Conservation (phyloP, 768 basidiomycete species). For the Serendipita vermifera region DNA sequence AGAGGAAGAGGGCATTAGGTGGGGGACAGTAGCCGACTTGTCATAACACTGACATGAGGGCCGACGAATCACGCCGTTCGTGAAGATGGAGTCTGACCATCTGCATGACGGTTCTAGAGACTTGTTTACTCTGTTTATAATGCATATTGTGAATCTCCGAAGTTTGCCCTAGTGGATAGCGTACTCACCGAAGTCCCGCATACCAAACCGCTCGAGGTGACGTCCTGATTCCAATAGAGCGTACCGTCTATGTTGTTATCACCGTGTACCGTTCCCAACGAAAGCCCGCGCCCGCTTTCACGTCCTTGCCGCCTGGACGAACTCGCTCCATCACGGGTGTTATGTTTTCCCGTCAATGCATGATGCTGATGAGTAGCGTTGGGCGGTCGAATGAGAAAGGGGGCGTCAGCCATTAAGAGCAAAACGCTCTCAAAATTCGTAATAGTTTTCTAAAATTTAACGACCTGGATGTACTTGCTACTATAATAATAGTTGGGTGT, state of each 20-base stretch:
- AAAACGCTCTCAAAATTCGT: no score
- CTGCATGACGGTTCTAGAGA: not conserved
- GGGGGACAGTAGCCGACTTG: not conserved
- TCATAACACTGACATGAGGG: not conserved
- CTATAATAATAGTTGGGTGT: no score
- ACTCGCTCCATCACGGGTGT: not conserved
- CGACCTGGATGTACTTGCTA: no score
- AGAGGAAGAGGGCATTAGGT: not conserved
- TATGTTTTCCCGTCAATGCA: not conserved
- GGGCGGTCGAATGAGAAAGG: slow-evolving; percentile 6
- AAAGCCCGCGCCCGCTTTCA: not conserved
- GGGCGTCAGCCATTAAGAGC: slow-evolving; percentile 7
- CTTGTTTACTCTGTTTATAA: slow-evolving; percentile 2
- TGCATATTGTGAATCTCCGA: no score
- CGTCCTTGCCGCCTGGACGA: not conserved
- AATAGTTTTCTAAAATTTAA: no score
- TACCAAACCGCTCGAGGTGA: not conserved
- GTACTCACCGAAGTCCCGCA: slow-evolving; percentile 4
- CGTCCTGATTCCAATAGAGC: not conserved
- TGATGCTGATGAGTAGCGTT: not conserved
- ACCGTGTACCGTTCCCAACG: not conserved
- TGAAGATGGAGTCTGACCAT: slow-evolving; percentile 3
- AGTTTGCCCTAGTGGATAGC: no score
- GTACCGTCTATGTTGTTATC: not conserved
- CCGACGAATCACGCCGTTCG: not conserved